These are phyloP conservation scores for Avena eriantha DNA, from an alignment of 176 grass and related monocot species.

Conservation along the genomic window DNA sequence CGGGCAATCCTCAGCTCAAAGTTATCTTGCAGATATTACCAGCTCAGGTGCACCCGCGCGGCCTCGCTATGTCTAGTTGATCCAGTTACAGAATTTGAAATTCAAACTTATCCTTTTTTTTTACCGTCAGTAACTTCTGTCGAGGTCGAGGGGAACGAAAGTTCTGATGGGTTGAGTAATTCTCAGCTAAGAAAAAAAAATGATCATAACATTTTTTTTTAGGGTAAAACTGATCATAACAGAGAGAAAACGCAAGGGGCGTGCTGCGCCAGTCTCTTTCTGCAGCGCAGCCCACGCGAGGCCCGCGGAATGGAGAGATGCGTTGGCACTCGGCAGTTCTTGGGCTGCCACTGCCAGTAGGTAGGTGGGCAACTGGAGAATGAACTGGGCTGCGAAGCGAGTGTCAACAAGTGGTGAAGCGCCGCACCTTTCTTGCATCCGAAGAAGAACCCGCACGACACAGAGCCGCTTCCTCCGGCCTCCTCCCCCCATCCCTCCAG, in stretches of 20 bases:
- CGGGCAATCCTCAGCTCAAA: no score
- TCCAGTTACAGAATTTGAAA: no score
- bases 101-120: no score
- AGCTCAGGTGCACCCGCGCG: no score
- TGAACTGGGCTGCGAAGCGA: background rate
- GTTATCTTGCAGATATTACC: no score
- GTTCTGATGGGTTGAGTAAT: no score
- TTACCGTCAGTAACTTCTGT: no score
- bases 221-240: no score
- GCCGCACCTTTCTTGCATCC: background rate
- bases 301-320: background rate
- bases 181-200: no score
- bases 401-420: background rate
- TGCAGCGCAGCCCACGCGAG: background rate
- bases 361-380: background rate
- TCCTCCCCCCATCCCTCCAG: background rate
- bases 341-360: background rate
- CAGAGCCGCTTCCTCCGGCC: background rate
- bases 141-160: no score
- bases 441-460: constrained; percentile 12
- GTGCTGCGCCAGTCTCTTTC: background rate
- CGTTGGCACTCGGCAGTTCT: background rate
- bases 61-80: no score
- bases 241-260: background rate
- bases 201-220: no score